A percentile compares a stretch with the other conserved stretches of the same genome.
Conservation (phyloP, 2,329 filamentous ascomycete genomes). For the Aspergillus neotritici region DNA sequence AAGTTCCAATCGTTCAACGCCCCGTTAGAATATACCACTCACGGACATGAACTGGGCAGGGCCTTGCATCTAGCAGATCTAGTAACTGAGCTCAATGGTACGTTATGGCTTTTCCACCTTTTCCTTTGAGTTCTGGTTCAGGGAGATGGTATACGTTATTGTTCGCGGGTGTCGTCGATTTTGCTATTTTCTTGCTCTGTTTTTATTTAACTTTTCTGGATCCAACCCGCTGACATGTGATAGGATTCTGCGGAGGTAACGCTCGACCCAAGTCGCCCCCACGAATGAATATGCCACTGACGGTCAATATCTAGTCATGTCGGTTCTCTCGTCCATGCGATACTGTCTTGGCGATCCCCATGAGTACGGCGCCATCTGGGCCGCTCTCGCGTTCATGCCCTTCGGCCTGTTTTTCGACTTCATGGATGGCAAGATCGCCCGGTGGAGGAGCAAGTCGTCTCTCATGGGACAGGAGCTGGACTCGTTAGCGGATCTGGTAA, state of each 20-base stretch:
- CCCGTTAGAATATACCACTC: slow-evolving; percentile 4
- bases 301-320: slow-evolving; percentile 60
- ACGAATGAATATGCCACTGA: slow-evolving; percentile 13
- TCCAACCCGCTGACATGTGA: too few relatives aligned
- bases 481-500: slow-evolving; percentile 87
- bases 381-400: slow-evolving; percentile 79
- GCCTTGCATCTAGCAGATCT: slow-evolving; percentile 48
- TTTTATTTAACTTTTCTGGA: not conserved
- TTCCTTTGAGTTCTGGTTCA: too few relatives aligned
- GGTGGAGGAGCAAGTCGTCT: slow-evolving; percentile 94
- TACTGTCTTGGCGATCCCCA: slow-evolving; percentile 74
- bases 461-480: slow-evolving; percentile 98
- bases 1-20: slow-evolving; percentile 13
- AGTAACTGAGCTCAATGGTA: slow-evolving; percentile 48
- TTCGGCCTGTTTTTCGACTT: slow-evolving; percentile 97
- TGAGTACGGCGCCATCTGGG: slow-evolving; percentile 66
- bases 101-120: too few relatives aligned
- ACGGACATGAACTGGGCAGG: slow-evolving; percentile 23
- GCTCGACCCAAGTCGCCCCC: slow-evolving; percentile 2
- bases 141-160: too few relatives aligned
- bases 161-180: too few relatives aligned
- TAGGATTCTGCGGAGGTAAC: slow-evolving; percentile 48
- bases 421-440: slow-evolving; percentile 92
- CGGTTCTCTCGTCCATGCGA: slow-evolving; percentile 87
- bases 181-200: slow-evolving; percentile 12